Conservation (phyloP, 2,329 filamentous ascomycete species). For the Diplodia corticola region DNA sequence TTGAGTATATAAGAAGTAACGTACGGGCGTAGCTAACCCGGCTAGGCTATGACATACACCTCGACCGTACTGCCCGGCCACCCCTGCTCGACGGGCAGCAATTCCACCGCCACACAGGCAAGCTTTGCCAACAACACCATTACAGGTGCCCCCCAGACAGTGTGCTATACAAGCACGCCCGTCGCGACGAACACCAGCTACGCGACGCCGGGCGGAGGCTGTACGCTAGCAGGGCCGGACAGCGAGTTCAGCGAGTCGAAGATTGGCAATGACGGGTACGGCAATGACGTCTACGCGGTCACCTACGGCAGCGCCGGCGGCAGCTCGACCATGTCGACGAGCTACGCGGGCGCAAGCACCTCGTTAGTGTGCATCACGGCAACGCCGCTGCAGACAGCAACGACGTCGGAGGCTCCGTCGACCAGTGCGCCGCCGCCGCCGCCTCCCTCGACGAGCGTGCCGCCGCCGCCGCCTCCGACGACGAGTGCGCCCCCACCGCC, state of each 20-base stretch:
- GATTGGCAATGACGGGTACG: background rate
- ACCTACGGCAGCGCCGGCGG: background rate
- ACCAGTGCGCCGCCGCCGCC: background rate
- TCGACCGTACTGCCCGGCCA: background rate
- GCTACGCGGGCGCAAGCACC: background rate
- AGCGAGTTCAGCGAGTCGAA: no score
- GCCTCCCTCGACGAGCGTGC: no score
- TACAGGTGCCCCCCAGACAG: background rate
- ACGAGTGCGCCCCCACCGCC: no score
- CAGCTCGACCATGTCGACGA: background rate
- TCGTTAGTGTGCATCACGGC: background rate
- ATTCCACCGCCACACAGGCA: background rate
- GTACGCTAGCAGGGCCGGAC: background rate
- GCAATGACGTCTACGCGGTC: background rate
- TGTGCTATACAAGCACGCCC: background rate
- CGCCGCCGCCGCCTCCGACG: no score
- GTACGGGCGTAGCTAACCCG: background rate
- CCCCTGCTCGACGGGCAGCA: background rate
- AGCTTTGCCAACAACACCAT: background rate
- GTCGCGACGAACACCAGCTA: background rate
- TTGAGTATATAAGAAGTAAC: background rate
- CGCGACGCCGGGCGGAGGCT: background rate
- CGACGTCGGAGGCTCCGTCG: background rate
- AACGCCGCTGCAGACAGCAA: no score
- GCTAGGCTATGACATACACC: background rate